Evolutionary conservation across 345 rosid species (phyloP).

Genomic region (Pseudoturritis turrita): DNA sequence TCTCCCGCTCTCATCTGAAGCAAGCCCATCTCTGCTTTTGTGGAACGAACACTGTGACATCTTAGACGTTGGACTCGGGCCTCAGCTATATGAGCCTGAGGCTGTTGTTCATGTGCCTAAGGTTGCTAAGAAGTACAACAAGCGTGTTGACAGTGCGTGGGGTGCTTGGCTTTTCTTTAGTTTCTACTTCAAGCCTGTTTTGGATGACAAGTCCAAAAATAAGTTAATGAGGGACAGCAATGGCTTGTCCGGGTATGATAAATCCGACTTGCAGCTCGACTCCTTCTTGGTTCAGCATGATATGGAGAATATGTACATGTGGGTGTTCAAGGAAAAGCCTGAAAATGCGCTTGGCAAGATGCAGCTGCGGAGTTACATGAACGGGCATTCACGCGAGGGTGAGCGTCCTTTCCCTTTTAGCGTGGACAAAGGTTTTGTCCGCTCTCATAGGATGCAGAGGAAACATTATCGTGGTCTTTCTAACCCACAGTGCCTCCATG

Average conservation of each 20-base stretch:
- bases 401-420: conserved; percentile 72
- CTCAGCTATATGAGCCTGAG: conserved; percentile 60
- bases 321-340: conserved; percentile 76
- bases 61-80: conserved; percentile 55
- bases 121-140: conserved; percentile 54
- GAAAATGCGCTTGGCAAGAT: conserved; percentile 76
- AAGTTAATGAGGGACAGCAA: conserved; percentile 51
- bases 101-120: conserved; percentile 48
- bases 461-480: conserved; percentile 80
- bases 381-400: conserved; percentile 75
- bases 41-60: conserved; percentile 68
- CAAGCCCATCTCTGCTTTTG: conserved; percentile 43
- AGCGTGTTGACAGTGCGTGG: conserved; percentile 67
- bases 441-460: conserved; percentile 81
- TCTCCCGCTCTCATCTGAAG: conserved; percentile 61
- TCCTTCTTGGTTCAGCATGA: conserved; percentile 78
- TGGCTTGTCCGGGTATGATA: conserved; percentile 63
- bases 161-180: conserved; percentile 82
- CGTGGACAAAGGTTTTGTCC: conserved; percentile 67
- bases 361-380: conserved; percentile 80
- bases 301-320: conserved; percentile 84
- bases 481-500: conserved; percentile 77
- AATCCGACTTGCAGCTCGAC: conserved; percentile 69
- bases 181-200: conserved; percentile 72
- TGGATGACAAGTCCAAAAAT: conserved; percentile 62